A percentile compares a stretch with the other conserved stretches of the same genome.
Conservation (phyloP, 345 rosid genomes). For the Gossypium anomalum region DNA sequence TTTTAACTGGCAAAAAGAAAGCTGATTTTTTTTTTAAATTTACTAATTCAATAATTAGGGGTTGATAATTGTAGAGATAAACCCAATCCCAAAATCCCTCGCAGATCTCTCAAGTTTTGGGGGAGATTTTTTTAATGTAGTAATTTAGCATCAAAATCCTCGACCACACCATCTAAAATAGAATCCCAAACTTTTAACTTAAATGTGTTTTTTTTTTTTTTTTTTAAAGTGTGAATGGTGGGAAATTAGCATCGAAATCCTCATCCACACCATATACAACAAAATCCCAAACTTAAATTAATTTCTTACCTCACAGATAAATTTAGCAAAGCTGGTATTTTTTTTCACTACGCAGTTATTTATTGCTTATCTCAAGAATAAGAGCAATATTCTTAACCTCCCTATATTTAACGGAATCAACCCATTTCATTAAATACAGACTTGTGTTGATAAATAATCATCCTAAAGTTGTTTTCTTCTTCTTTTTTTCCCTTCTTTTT, state of each 20-base stretch:
- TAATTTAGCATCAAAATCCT: no score
- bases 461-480: neutral
- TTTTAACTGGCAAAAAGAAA: neutral
- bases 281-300: neutral
- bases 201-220: no score
- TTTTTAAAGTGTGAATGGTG: no score
- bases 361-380: neutral
- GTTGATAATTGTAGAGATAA: neutral
- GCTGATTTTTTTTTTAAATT: no score
- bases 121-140: no score
- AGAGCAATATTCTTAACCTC: slow-evolving; percentile 1
- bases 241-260: neutral
- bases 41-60: neutral
- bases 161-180: no score
- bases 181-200: no score
- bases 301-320: neutral
- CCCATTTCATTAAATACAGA: neutral
- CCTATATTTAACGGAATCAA: neutral
- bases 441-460: slow-evolving; percentile 19
- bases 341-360: neutral
- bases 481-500: neutral
- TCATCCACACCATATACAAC: neutral
- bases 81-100: no score
- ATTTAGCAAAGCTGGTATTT: neutral
- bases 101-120: no score